These are phyloP conservation scores for Aspergillus spinulosporus DNA, from an alignment of 2,329 filamentous ascomycete species.

Conservation along the genomic window DNA sequence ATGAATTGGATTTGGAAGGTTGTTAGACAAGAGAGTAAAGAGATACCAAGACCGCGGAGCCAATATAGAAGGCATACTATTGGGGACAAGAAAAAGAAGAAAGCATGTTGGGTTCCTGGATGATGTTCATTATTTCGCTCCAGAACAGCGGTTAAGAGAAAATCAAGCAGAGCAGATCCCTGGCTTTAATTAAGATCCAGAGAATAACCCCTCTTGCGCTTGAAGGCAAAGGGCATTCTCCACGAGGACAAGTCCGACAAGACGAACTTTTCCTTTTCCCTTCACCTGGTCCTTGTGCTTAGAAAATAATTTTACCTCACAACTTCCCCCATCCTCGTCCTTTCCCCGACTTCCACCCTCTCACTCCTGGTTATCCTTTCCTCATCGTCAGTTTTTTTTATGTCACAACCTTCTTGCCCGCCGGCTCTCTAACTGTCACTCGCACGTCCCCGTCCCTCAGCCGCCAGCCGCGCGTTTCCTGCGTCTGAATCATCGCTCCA, in stretches of 20 bases:
- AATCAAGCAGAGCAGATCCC: conserved; percentile 13
- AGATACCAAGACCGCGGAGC: conserved; percentile 15
- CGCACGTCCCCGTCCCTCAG: conserved; percentile 43
- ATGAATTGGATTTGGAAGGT: background rate
- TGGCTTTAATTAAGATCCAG: conserved; percentile 14
- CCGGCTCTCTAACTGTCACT: conserved; percentile 24
- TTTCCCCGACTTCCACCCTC: conserved; percentile 20
- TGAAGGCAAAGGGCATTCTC: conserved; percentile 16
- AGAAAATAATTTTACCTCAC: conserved; percentile 46
- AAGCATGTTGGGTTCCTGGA: conserved; percentile 1
- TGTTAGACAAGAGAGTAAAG: background rate
- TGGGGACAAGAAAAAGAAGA: conserved; percentile 12
- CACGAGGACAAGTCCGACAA: conserved; percentile 7
- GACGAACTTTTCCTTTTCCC: conserved; percentile 18
- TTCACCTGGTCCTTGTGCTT: conserved; percentile 30
- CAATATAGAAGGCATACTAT: conserved; percentile 15
- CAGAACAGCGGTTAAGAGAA: conserved; percentile 14
- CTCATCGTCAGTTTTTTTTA: conserved; percentile 41
- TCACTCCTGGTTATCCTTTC: conserved; percentile 31
- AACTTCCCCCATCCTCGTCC: conserved; percentile 27
- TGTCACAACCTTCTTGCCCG: conserved; percentile 38
- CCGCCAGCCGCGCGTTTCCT: conserved; percentile 44
- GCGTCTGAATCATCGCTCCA: conserved; percentile 26
- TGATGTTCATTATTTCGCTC: conserved; percentile 2
- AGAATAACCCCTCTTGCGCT: background rate